phyloP scores from a whole-genome alignment of 176 grass and related monocot species.

The Cymbopogon citratus region DNA sequence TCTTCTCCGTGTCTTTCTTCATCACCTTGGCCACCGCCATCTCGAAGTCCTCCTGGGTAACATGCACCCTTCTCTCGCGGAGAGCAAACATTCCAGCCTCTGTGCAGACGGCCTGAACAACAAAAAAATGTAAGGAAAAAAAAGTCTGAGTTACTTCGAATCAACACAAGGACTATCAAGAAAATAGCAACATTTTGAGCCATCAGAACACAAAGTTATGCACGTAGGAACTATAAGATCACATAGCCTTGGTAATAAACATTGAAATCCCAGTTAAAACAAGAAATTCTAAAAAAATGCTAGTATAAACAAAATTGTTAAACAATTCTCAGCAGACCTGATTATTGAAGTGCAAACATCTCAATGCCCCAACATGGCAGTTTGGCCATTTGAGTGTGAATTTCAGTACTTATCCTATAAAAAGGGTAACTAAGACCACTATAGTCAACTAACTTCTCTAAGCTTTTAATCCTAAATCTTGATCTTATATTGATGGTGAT shows the following conservation, averaged over 20 bases:
- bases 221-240: not conserved
- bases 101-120: slow-evolving; percentile 70
- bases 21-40: slow-evolving; percentile 95
- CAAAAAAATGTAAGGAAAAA: not conserved
- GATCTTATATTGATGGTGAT: not conserved
- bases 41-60: slow-evolving; percentile 90
- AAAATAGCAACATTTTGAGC: not conserved
- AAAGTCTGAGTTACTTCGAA: not conserved
- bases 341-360: not conserved
- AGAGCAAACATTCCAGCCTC: slow-evolving; percentile 95
- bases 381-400: not conserved
- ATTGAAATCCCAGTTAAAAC: not conserved
- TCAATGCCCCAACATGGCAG: not conserved
- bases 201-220: not conserved
- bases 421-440: not conserved
- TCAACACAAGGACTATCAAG: not conserved
- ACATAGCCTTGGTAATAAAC: not conserved
- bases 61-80: slow-evolving; percentile 86
- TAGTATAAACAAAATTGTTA: not conserved
- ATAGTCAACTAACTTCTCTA: not conserved
- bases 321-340: not conserved
- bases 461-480: not conserved
- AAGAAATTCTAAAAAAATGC: not conserved
- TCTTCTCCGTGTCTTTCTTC: slow-evolving; percentile 97
- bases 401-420: not conserved